A percentile compares a stretch with the other conserved stretches of the same genome.
Conservation (phyloP, 148 eudicot species). For the Diospyros lotus region DNA sequence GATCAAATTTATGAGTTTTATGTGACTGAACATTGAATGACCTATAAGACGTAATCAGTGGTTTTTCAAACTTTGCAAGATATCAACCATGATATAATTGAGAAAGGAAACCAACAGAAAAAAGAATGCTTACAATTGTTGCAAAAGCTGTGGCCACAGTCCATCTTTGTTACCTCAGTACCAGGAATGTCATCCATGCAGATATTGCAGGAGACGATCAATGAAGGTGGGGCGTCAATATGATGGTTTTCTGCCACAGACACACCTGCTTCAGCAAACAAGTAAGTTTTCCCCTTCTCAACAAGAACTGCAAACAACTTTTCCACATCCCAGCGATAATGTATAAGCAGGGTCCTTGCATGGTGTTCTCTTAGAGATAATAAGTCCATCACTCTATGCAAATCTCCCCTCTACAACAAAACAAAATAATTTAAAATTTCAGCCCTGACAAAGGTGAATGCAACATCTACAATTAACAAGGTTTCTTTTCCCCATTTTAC, state of each 20-base stretch:
- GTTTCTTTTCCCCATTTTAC: constrained; percentile 15
- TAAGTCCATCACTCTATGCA: constrained; percentile 65
- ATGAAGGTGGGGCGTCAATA: constrained; percentile 21
- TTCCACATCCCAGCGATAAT: constrained; percentile 70
- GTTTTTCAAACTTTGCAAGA: neutral
- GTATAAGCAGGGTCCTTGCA: constrained; percentile 68
- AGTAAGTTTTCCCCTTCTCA: constrained; percentile 45
- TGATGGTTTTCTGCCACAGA: constrained; percentile 23
- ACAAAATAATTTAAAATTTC: neutral
- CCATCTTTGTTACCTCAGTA: constrained; percentile 53
- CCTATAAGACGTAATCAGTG: neutral
- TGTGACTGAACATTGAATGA: neutral
- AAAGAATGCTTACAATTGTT: constrained; percentile 47
- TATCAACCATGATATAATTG: neutral
- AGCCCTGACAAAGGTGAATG: neutral
- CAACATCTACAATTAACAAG: neutral
- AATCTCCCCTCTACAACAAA: constrained; percentile 51
- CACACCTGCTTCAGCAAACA: constrained; percentile 68
- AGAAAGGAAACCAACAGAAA: neutral
- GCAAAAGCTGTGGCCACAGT: constrained; percentile 73
- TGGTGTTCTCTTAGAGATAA: constrained; percentile 56
- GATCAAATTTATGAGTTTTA: neutral
- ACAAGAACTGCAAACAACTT: constrained; percentile 48
- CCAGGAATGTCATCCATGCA: constrained; percentile 56
- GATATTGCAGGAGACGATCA: constrained; percentile 36